Conservation (phyloP, 345 rosid species). For the Hypericum androsaemum region DNA sequence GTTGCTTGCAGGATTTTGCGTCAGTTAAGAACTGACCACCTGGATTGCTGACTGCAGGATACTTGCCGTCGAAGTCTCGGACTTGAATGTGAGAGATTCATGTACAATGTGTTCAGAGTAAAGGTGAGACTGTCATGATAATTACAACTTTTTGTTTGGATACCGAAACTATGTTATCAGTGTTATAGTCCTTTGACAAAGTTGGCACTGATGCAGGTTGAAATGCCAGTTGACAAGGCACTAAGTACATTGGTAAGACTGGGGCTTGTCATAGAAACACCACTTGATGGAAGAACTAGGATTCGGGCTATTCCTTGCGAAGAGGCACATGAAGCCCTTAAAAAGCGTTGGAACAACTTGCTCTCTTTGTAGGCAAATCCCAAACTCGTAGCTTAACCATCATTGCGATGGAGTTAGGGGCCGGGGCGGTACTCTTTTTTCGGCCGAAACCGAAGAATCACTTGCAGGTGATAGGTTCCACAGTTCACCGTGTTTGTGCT, state of each 20-base stretch:
- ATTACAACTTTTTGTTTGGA: not conserved
- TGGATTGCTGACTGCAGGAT: slow-evolving; percentile 31
- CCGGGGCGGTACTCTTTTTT: too few species aligned
- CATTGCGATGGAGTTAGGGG: too few species aligned
- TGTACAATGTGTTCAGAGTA: slow-evolving; percentile 48
- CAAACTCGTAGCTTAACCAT: too few species aligned
- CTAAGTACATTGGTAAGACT: slow-evolving; percentile 50
- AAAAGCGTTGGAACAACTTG: slow-evolving; percentile 55
- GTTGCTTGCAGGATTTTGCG: not conserved
- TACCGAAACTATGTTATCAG: not conserved
- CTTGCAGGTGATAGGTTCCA: too few species aligned
- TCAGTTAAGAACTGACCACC: not conserved
- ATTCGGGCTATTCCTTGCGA: slow-evolving; percentile 48
- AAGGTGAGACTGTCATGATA: slow-evolving; percentile 37
- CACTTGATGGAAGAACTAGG: slow-evolving; percentile 31
- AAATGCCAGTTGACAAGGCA: slow-evolving; percentile 80
- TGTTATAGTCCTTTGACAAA: not conserved
- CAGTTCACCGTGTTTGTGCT: too few species aligned
- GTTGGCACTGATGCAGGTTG: slow-evolving; percentile 42
- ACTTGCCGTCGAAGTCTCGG: slow-evolving; percentile 29
- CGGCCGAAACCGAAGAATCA: too few species aligned
- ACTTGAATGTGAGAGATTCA: slow-evolving; percentile 78
- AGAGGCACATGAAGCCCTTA: slow-evolving; percentile 49
- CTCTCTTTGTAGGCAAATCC: slow-evolving; percentile 24
- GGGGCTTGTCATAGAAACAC: slow-evolving; percentile 50